Evolutionary conservation across 2,329 filamentous ascomycete species (phyloP).

Genomic region (Falciphora oryzae): DNA sequence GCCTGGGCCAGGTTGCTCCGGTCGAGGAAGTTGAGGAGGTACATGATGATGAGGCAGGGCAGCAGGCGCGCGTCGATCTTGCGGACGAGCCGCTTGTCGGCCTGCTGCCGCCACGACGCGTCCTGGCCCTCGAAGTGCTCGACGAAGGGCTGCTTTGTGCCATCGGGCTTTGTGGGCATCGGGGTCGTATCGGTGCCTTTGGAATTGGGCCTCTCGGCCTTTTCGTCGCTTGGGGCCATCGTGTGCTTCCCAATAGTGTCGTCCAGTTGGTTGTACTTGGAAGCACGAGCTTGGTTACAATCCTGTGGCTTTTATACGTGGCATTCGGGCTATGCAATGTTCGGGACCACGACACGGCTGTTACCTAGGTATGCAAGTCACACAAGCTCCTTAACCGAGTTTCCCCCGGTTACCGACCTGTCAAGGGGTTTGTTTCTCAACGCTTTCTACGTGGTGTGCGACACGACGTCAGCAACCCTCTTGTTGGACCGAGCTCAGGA

Average conservation of each 20-base stretch:
- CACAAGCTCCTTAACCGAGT: too few species aligned
- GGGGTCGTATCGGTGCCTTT: not conserved
- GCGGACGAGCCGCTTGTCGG: constrained; percentile 27
- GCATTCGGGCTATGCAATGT: too few species aligned
- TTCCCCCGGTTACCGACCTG: not conserved
- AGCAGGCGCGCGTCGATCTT: constrained; percentile 48
- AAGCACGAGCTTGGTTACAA: too few species aligned
- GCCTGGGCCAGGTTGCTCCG: constrained; percentile 49
- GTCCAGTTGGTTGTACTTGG: too few species aligned
- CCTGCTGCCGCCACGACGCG: not conserved
- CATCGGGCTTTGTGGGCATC: not conserved
- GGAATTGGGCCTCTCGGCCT: not conserved
- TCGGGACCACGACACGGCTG: too few species aligned
- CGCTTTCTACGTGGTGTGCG: too few species aligned
- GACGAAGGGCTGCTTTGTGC: not conserved
- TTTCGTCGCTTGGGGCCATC: not conserved
- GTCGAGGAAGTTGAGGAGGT: constrained; percentile 51
- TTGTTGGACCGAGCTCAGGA: too few species aligned
- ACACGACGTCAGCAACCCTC: too few species aligned
- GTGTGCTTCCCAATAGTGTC: not conserved
- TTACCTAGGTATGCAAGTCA: too few species aligned
- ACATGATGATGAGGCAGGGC: constrained; percentile 48
- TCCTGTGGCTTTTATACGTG: too few species aligned
- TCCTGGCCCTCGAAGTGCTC: constrained; percentile 3
- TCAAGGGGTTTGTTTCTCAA: too few species aligned